Evolutionary conservation across 352 stramenopile genomes (phyloP), one percentile per base, ranked within the genome.

Genomic region (Phytophthora fragariae): DNA sequence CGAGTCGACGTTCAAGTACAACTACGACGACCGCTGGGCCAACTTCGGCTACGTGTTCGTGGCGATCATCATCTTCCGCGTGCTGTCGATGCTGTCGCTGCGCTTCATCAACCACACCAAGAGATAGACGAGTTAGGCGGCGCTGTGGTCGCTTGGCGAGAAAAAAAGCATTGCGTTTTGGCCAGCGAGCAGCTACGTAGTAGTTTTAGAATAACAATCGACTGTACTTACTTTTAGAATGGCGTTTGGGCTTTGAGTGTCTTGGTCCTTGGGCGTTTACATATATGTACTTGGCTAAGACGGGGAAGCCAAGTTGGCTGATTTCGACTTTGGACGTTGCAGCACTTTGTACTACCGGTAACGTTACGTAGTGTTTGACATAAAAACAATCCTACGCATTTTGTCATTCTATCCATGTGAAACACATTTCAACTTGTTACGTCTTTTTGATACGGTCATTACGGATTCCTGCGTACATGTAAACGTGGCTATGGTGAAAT

Each of bases 261-360:
- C 35, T 11, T 41, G 35, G 24, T 27, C 24, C 1, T 37, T 37
- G 33, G 6, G 75, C 93, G 31, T 78, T 88, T 92, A 35, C 70
- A 0, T 21, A 21, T 0, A 27, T 27, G 24, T 27, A 3, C 24
- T 27, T 27, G 24, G 24, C 24, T 27, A n/a, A n/a, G n/a, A n/a
- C n/a, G n/a, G n/a, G n/a, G n/a, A n/a, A n/a, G n/a, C n/a, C n/a
- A n/a, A n/a, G n/a, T n/a, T n/a, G n/a, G n/a, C n/a, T 94, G 35
- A 56, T 94, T 27, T 27, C 2, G 24, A 27, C 24, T 27, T 2
- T 27, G 24, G 24, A 27, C 24, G 24, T 27, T 27, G 24, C 24
- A 27, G 24, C 24, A 37, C 24, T 27, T 27, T 1, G 2, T 2
- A 27, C n/a, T n/a, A n/a, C n/a, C n/a, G n/a, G n/a, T n/a, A n/a